A percentile compares a stretch with the other conserved stretches of the same genome.
These are phyloP conservation scores for Phaeosphaeria sp. DNA, from an alignment of 2,329 filamentous ascomycete genomes.

Conservation along the genomic window DNA sequence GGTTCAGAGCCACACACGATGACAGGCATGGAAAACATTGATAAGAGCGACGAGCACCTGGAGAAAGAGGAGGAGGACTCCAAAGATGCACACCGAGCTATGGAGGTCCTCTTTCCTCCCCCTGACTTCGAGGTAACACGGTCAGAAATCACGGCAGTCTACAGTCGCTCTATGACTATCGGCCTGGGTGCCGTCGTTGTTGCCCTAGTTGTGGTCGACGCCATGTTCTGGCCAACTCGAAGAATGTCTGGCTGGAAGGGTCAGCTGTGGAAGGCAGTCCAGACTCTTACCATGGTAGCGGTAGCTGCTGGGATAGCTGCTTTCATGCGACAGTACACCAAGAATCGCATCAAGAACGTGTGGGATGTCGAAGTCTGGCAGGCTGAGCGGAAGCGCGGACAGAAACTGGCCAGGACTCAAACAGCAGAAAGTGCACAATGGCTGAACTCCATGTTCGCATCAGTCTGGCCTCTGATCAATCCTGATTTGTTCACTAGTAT, in stretches of 20 bases:
- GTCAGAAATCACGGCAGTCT: constrained; percentile 54
- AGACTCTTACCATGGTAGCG: constrained; percentile 36
- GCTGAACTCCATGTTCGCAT: constrained; percentile 72
- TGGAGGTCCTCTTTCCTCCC: constrained; percentile 62
- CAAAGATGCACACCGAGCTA: constrained; percentile 52
- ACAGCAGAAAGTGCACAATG: constrained; percentile 72
- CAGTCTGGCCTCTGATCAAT: constrained; percentile 78
- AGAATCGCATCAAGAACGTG: constrained; percentile 66
- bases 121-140: constrained; percentile 57
- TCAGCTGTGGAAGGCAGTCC: constrained; percentile 33
- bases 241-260: constrained; percentile 39
- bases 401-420: constrained; percentile 53
- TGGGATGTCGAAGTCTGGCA: constrained; percentile 77
- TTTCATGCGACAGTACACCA: constrained; percentile 65
- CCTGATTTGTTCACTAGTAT: constrained; percentile 75
- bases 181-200: constrained; percentile 46
- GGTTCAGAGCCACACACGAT: constrained; percentile 51
- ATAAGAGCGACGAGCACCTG: constrained; percentile 54
- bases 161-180: constrained; percentile 53
- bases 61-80: constrained; percentile 51
- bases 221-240: constrained; percentile 42
- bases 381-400: constrained; percentile 63
- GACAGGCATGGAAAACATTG: constrained; percentile 54
- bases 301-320: constrained; percentile 47
- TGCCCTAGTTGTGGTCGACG: constrained; percentile 44